Evolutionary conservation across 164 flowering plant species (phyloP), one percentile per base, ranked within the genome.

Genomic region (Aristolochia californica): DNA sequence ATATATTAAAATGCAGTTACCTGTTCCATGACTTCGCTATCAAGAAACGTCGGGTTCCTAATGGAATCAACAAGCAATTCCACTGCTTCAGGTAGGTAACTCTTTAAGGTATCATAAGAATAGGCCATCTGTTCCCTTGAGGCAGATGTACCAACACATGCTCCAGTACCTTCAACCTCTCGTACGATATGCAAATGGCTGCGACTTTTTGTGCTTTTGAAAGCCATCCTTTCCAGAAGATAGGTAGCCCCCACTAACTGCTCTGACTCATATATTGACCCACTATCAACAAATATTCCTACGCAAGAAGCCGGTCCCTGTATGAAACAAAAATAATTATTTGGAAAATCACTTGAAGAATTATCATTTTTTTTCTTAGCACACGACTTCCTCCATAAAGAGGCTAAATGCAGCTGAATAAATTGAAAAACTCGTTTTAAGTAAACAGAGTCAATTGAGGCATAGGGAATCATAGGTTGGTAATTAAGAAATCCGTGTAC

Each of bases 141-240:
- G 44, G 80, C 88, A 7, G 86, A 75, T 18, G 85, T 82, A 18
- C 62, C 70, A 27, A 83, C 77, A 72, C 62, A 67, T 48, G 88
- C 90, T 60, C 91, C 95, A 64, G 80, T 80, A 30, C 89, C 87
- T 72, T 88, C 96, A 64, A 85, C 80, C 68, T 88, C 96, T 22
- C 93, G 74, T 13, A 83, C 86, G 56, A 83, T 54, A 7, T 88
- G 86, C 61, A 83, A 66, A 68, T 88, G 83, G 66, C 88, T 87
- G 13, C 87, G 63, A 60, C 84, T 87, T 45, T 60, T 66, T 27
- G 95, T 84, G 69, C 75, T 79, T 56, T 84, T 84, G 61, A 87
- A 87, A 28, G 91, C 95, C 95, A 87, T 83, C 4, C 77, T 77
- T 65, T 85, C 90, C 62, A 85, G 68, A 27, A 88, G 71, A 57